Base-by-base conservation (phyloP, 2,329 filamentous ascomycete species). In the Ophiosphaerella herpotricha region DNA sequence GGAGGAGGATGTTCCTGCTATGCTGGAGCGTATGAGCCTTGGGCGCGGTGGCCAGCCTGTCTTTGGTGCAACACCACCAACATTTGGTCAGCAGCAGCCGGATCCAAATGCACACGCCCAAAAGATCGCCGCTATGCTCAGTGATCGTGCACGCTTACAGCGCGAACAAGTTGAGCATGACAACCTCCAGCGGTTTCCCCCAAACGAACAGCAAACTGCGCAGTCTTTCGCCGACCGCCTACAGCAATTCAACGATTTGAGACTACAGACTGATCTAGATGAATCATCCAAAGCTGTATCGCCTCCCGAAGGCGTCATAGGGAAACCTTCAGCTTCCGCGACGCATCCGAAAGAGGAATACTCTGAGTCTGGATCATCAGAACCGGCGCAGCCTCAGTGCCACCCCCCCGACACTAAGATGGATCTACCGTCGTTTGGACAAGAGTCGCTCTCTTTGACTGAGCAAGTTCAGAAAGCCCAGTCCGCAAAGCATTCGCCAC, bases 401-500 rank as follows among this genome's bases (percentile, higher is more conserved):
- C 54, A 68, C 43, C 51, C 32, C 36, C 39, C 33, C 8, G 52
- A 56, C 38, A 16, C 42, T 14, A 52, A 54, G 8, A 46, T 36
- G 2, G 48, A 59, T 12, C 24, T 34, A 18, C 43, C 55, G 23
- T n/a, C 55, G 29, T 38, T 43, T n/a, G 71, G 74, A 32, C 75
- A 77, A 42, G 80, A 85, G 53, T 72, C 79, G 16, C 80, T 92
- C 12, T 91, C 90, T 39, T 77, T 95, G 46, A 91, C 89, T 4
- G 87, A 96, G 70, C 90, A 93, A 72, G 89, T 94, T 0, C 89
- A 92, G 73, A 89, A 91, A 74, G 86, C 91, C 5, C 79, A 78
- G 14, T 82, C 82, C 36, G 79, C 80, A 5, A 84, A 85, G 64
- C 80, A 85, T 45, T 82, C 82, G 12, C 78, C 80, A 7, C 77